Percentiles rank a stretch among this genome's conserved stretches.
These are phyloP conservation scores for Geranomyces michiganensis DNA, from an alignment of 192 early-diverging fungal genomes.

Conservation along the genomic window DNA sequence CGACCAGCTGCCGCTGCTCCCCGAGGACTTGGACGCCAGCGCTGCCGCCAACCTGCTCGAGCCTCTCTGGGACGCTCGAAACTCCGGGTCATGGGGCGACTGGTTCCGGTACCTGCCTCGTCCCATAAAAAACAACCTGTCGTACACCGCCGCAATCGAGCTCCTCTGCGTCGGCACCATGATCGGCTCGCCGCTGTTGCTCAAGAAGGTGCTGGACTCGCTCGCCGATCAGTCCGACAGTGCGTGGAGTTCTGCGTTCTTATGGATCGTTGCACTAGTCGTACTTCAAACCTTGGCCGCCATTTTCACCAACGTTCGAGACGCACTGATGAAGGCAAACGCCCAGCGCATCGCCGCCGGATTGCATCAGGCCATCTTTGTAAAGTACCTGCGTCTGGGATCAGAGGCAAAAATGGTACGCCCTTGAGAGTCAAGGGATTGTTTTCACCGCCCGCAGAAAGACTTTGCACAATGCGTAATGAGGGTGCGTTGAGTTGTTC, in stretches of 20 bases:
- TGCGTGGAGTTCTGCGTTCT: background rate
- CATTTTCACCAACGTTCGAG: background rate
- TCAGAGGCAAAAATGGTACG: background rate
- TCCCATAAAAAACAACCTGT: too few relatives aligned
- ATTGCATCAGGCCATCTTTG: background rate
- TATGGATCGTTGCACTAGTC: background rate
- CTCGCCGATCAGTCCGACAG: background rate
- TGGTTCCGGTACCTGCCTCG: too few relatives aligned
- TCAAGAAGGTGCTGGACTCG: background rate
- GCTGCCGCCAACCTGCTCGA: too few relatives aligned
- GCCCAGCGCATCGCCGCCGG: background rate
- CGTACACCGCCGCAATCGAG: too few relatives aligned
- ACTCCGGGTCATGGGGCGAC: too few relatives aligned
- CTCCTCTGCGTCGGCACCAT: background rate
- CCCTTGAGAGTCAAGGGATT: background rate
- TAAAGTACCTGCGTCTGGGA: background rate
- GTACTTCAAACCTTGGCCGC: background rate
- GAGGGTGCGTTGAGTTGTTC: too few relatives aligned
- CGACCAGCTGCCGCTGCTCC: too few relatives aligned
- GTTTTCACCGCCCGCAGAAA: background rate
- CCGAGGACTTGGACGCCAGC: too few relatives aligned
- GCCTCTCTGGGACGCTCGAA: too few relatives aligned
- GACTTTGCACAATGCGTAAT: too few relatives aligned
- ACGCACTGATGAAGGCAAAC: background rate
- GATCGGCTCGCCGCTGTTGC: background rate